Evolutionary conservation across 176 grass and related monocot genomes (phyloP), one percentile per base, ranked within the genome.

Genomic region (Tillandsia leiboldiana): DNA sequence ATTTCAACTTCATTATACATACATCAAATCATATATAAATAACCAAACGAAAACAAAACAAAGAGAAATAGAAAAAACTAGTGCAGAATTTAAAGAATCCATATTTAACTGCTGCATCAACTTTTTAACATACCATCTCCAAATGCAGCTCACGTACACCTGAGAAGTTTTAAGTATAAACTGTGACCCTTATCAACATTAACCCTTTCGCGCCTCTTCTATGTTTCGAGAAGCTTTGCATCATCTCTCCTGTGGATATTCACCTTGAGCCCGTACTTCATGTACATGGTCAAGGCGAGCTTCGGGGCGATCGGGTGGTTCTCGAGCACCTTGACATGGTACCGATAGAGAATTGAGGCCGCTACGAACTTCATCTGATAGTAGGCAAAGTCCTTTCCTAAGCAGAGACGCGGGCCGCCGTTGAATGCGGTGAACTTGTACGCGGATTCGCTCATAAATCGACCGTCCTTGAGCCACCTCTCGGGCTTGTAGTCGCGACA

Each of bases 401-500:
- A 80, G 81, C 92, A 92, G 4, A 96, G 88, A 14, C 92, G 86
- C 0, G 88, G 92, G 0, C 92, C 92, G 28, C 88, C 92, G 11
- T 96, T 96, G 77, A 96, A 96, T 33, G 92, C 92, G 51, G 92
- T 81, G 80, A 96, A 96, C 80, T 87, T 96, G 74, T 96, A 96
- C 56, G 86, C 86, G 0, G 92, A 96, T 82, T 96, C 92, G 64
- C 92, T 78, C 65, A 59, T 76, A 83, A 96, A 96, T 12, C 86
- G 83, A 57, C 88, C 88, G 52, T 96, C 88, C 63, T 52, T 79
- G 72, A 96, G 86, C 92, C 92, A 96, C 64, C 92, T 62, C 79
- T 96, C 92, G 3, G 92, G 92, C 79, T 51, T 96, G 86, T 96
- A 92, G 58, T 92, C 88, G 2, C 81, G 57, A 83, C 92, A 92